phyloP scores from a whole-genome alignment of 2,329 filamentous ascomycete species.

The Diplodia seriata region DNA sequence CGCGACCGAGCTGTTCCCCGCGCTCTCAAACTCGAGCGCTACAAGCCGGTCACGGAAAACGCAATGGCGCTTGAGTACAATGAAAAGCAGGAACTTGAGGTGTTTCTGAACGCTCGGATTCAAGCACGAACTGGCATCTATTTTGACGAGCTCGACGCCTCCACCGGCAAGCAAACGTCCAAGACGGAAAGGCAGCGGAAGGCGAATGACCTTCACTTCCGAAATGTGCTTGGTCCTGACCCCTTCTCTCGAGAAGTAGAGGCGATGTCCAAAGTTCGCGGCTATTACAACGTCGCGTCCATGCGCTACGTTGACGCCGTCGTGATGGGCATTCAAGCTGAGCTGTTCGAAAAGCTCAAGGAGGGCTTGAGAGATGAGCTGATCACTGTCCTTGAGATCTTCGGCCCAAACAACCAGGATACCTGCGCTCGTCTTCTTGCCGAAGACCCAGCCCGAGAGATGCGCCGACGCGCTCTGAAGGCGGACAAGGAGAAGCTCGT shows the following conservation, averaged over 20 bases:
- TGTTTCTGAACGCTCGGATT: slow-evolving; percentile 41
- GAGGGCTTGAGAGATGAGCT: slow-evolving; percentile 37
- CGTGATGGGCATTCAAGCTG: slow-evolving; percentile 47
- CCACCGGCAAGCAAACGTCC: slow-evolving; percentile 34
- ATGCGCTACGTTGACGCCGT: slow-evolving; percentile 67
- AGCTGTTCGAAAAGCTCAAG: slow-evolving; percentile 38
- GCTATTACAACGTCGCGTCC: slow-evolving; percentile 73
- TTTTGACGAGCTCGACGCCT: slow-evolving; percentile 37
- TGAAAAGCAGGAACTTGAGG: slow-evolving; percentile 34
- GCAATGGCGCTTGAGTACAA: slow-evolving; percentile 37
- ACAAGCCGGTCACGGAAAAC: slow-evolving; percentile 48
- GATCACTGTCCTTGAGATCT: slow-evolving; percentile 30
- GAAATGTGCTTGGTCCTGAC: slow-evolving; percentile 59
- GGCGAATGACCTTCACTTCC: slow-evolving; percentile 39
- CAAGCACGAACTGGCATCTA: slow-evolving; percentile 40
- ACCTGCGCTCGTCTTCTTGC: slow-evolving; percentile 41
- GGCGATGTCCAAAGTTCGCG: slow-evolving; percentile 68
- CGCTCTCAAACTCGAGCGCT: slow-evolving; percentile 42
- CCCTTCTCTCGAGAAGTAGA: slow-evolving; percentile 66
- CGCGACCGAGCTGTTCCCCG: slow-evolving; percentile 35
- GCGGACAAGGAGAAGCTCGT: slow-evolving; percentile 41
- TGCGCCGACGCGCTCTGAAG: slow-evolving; percentile 38
- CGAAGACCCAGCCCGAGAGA: slow-evolving; percentile 44
- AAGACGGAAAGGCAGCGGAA: slow-evolving; percentile 42
- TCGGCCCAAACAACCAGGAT: neutral